Conservation (phyloP, 108 stramenopile genomes). For the Cylindrotheca closterium region DNA sequence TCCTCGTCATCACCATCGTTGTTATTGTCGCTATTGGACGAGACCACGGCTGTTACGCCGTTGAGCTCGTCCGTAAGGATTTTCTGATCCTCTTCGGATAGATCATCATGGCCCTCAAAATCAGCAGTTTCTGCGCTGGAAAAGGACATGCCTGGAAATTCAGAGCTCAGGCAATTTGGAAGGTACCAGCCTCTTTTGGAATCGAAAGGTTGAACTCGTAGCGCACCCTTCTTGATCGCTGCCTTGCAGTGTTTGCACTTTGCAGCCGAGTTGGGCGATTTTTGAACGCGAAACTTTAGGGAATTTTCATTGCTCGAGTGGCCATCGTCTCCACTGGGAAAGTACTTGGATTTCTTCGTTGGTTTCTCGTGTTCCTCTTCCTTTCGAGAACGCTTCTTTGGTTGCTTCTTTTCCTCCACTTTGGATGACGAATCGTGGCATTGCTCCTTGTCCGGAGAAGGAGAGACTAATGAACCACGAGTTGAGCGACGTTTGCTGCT, state of each 20-base stretch:
- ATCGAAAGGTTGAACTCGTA: constrained; percentile 3
- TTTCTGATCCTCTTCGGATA: not conserved
- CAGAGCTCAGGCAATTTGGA: not conserved
- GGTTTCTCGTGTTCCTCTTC: not conserved
- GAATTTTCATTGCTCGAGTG: not conserved
- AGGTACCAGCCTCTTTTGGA: constrained; percentile 13
- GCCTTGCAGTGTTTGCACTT: constrained; percentile 7
- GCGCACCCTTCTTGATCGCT: not conserved
- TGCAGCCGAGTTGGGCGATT: not conserved
- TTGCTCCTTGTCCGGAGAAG: no score
- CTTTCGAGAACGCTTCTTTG: not conserved
- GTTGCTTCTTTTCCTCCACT: no score
- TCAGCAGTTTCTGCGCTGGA: not conserved
- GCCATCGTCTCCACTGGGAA: not conserved
- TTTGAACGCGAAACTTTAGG: constrained; percentile 8
- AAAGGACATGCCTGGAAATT: not conserved
- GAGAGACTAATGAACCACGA: constrained; percentile 6
- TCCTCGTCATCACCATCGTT: constrained; percentile 15
- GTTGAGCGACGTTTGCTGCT: constrained; percentile 1
- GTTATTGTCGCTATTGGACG: no score
- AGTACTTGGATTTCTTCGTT: constrained; percentile 2
- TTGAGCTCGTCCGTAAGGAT: not conserved
- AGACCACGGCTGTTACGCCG: not conserved
- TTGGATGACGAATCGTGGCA: no score
- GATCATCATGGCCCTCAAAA: not conserved